Conservation (phyloP, 306 rosid genomes). For the Dalbergia oliveri region DNA sequence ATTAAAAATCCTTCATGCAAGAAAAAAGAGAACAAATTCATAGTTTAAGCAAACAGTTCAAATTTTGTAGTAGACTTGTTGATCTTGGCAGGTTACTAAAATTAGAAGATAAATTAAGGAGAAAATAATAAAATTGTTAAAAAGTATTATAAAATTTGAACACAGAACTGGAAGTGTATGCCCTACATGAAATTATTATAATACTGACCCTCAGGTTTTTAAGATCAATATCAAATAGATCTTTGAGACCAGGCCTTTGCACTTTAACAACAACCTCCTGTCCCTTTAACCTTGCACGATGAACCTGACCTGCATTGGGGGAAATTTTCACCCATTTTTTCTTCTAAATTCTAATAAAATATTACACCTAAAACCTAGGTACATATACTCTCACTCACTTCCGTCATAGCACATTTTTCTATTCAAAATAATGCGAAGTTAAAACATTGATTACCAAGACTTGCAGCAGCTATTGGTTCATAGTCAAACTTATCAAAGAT, state of each 20-base stretch:
- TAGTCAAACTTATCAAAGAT: constrained; percentile 86
- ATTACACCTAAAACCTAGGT: constrained; percentile 25
- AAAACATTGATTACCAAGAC: constrained; percentile 82
- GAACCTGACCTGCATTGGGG: constrained; percentile 91
- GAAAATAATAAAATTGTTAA: constrained; percentile 17
- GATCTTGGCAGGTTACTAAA: constrained; percentile 37
- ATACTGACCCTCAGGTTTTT: constrained; percentile 96
- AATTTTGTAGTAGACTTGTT: constrained; percentile 18
- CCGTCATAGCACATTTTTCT: constrained; percentile 14
- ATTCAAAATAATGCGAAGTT: constrained; percentile 32
- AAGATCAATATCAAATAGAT: constrained; percentile 93
- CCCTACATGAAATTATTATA: constrained; percentile 41
- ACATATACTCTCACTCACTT: constrained; percentile 32
- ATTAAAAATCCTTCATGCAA: constrained; percentile 22
- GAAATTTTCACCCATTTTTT: constrained; percentile 29
- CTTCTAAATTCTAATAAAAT: constrained; percentile 39
- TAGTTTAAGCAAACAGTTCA: not conserved
- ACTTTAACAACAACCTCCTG: constrained; percentile 91
- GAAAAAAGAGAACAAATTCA: not conserved
- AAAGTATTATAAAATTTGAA: constrained; percentile 29
- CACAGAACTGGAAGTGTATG: constrained; percentile 14
- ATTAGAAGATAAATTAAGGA: constrained; percentile 10
- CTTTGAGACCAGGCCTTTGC: constrained; percentile 99
- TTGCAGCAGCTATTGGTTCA: constrained; percentile 99
- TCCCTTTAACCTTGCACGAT: constrained; percentile 91